Percentiles rank a stretch among this genome's conserved stretches.
phyloP scores from a whole-genome alignment of 495 filamentous ascomycete genomes.

The Aspergillus cristatus region DNA sequence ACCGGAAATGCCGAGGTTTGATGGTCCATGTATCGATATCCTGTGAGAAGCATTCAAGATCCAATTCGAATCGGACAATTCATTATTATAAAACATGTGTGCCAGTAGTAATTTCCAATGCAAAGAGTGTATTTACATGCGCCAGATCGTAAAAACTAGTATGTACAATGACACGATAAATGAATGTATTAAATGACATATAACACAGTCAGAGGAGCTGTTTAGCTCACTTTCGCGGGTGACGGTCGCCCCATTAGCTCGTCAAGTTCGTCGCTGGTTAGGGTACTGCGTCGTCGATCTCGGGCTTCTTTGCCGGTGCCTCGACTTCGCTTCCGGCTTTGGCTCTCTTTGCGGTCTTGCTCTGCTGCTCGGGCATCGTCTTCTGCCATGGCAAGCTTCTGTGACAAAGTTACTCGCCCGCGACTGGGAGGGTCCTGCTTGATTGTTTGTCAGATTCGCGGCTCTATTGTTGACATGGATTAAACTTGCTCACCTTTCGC shows the following conservation, averaged over 20 bases:
- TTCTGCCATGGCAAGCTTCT: conserved; percentile 39
- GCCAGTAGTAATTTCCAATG: background rate
- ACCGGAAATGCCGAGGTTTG: too few species aligned
- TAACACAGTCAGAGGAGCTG: conserved; percentile 5
- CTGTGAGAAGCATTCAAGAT: too few species aligned
- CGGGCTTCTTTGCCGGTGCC: conserved; percentile 31
- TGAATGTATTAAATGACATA: conserved; percentile 7
- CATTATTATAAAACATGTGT: conserved; percentile 5
- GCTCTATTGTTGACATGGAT: conserved; percentile 2
- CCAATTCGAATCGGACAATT: too few species aligned
- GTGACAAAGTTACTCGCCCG: conserved; percentile 23
- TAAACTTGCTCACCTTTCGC: conserved; percentile 23
- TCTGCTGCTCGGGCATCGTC: conserved; percentile 36
- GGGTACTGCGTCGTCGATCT: conserved; percentile 56
- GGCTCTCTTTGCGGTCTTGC: conserved; percentile 31
- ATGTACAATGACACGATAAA: conserved; percentile 3
- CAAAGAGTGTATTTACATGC: conserved; percentile 16
- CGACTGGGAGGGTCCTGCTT: conserved; percentile 12
- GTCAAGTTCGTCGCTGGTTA: conserved; percentile 64
- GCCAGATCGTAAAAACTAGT: conserved; percentile 13
- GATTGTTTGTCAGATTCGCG: conserved; percentile 1
- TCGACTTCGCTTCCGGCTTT: conserved; percentile 36
- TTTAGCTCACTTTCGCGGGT: too few species aligned
- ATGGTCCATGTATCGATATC: too few species aligned
- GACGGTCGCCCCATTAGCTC: conserved; percentile 42